Conservation (phyloP, 2,329 filamentous ascomycete genomes). For the Alternaria novae-zelandiae region DNA sequence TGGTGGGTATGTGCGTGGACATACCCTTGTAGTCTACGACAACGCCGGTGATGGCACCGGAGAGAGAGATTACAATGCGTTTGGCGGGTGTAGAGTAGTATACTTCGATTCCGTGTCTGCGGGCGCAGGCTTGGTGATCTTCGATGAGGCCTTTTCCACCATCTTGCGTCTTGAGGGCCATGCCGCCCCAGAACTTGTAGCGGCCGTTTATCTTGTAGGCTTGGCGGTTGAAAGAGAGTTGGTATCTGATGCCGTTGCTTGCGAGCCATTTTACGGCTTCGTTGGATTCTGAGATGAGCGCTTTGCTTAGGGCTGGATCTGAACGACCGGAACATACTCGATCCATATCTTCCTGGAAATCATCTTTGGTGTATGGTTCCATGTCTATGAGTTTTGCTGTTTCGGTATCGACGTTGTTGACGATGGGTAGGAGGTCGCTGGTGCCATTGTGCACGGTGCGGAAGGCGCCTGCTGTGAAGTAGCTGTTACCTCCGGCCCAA, state of each 20-base stretch:
- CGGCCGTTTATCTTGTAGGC: slow-evolving; percentile 68
- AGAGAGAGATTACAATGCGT: slow-evolving; percentile 45
- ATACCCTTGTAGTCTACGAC: slow-evolving; percentile 32
- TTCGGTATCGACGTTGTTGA: slow-evolving; percentile 62
- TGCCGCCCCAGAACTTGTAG: slow-evolving; percentile 71
- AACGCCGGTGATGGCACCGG: slow-evolving; percentile 44
- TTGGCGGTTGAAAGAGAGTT: slow-evolving; percentile 69
- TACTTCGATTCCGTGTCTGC: slow-evolving; percentile 52
- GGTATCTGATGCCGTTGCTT: slow-evolving; percentile 61
- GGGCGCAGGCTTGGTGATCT: slow-evolving; percentile 56
- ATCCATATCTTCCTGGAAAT: slow-evolving; percentile 64
- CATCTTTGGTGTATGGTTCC: slow-evolving; percentile 59
- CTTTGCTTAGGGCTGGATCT: slow-evolving; percentile 56
- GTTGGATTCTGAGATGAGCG: slow-evolving; percentile 61
- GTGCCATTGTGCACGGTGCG: slow-evolving; percentile 64
- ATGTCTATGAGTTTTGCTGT: slow-evolving; percentile 63
- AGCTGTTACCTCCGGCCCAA: slow-evolving; percentile 69
- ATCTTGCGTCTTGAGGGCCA: slow-evolving; percentile 65
- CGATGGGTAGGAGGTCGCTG: slow-evolving; percentile 63
- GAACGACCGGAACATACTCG: slow-evolving; percentile 63
- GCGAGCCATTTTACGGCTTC: slow-evolving; percentile 63
- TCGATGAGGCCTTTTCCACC: slow-evolving; percentile 66
- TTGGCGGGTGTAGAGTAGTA: slow-evolving; percentile 57
- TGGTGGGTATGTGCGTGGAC: slow-evolving; percentile 36
- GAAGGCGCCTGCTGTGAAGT: slow-evolving; percentile 70